Evolutionary conservation across 1,139 yeast species (phyloP).

Genomic region (Suhomyces taliae): DNA sequence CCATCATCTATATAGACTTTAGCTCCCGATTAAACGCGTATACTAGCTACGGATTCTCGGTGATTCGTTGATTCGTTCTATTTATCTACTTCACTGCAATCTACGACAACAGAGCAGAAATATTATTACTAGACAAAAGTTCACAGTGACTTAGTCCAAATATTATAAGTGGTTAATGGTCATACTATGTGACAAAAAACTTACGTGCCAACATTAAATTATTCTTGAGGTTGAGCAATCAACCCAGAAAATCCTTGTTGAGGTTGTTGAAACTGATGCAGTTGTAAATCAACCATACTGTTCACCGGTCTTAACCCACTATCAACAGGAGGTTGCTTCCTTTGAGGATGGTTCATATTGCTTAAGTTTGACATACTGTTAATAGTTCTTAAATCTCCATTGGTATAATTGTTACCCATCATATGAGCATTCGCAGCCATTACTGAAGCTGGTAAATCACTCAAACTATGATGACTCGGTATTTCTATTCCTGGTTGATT

Average conservation of each 20-base stretch:
- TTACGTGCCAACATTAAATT: neutral
- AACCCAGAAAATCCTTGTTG: constrained; percentile 4
- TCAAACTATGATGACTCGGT: constrained; percentile 17
- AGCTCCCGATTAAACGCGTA: too few relatives aligned
- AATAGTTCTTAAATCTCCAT: constrained; percentile 30
- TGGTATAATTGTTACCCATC: constrained; percentile 4
- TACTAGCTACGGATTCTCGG: too few relatives aligned
- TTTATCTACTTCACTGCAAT: too few relatives aligned
- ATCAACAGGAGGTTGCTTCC: constrained; percentile 11
- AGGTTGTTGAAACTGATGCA: constrained; percentile 12
- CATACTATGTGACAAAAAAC: too few relatives aligned
- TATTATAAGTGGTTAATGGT: too few relatives aligned
- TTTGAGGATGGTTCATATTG: constrained; percentile 15
- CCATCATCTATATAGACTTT: too few relatives aligned
- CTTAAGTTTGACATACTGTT: constrained; percentile 43
- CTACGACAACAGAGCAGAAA: too few relatives aligned
- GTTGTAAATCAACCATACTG: constrained; percentile 39
- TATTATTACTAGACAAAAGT: too few relatives aligned
- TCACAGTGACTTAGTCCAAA: too few relatives aligned
- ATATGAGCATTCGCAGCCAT: constrained; percentile 23
- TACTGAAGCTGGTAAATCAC: constrained; percentile 34
- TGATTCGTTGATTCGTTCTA: too few relatives aligned
- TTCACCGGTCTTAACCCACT: constrained; percentile 29
- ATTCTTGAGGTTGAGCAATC: constrained; percentile 9
- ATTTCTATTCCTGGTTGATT: constrained; percentile 6